Conservation (phyloP, 1,139 yeast species). For the Candida glucosophila region DNA sequence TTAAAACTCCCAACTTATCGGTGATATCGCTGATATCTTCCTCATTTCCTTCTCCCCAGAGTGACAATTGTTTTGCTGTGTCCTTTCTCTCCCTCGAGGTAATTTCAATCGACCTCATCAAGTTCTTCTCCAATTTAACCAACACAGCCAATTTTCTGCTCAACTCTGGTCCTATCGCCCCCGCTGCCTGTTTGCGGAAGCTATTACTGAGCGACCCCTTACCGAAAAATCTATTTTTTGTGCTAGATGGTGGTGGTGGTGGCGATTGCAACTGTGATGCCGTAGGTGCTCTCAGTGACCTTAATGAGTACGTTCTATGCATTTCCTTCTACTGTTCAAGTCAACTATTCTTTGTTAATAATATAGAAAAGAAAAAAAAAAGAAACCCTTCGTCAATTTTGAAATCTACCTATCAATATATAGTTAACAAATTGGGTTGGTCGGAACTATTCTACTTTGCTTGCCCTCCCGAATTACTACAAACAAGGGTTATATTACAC, state of each 20-base stretch:
- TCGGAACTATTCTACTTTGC: too few species aligned
- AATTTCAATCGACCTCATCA: slow-evolving; percentile 70
- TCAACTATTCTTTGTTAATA: too few species aligned
- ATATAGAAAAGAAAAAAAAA: too few species aligned
- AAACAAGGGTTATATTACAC: too few species aligned
- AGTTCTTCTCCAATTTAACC: slow-evolving; percentile 76
- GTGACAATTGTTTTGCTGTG: slow-evolving; percentile 73
- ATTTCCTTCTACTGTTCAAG: slow-evolving; percentile 24
- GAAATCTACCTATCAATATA: too few species aligned
- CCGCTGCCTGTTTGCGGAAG: slow-evolving; percentile 65
- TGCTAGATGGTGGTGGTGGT: slow-evolving; percentile 71
- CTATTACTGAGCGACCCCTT: slow-evolving; percentile 58
- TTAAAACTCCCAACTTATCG: slow-evolving; percentile 76
- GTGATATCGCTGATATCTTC: slow-evolving; percentile 81
- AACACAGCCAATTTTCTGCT: slow-evolving; percentile 69
- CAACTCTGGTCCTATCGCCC: slow-evolving; percentile 70
- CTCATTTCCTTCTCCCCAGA: slow-evolving; percentile 82
- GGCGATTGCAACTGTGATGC: slow-evolving; percentile 76
- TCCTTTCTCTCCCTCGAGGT: slow-evolving; percentile 74
- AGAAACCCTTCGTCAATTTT: too few species aligned
- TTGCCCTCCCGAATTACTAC: too few species aligned
- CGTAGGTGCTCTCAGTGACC: slow-evolving; percentile 74
- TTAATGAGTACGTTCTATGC: slow-evolving; percentile 81
- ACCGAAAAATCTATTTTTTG: slow-evolving; percentile 64
- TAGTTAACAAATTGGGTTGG: too few species aligned